Base-by-base conservation (phyloP, 176 grass and related monocot species). In the Microstegium vimineum region DNA sequence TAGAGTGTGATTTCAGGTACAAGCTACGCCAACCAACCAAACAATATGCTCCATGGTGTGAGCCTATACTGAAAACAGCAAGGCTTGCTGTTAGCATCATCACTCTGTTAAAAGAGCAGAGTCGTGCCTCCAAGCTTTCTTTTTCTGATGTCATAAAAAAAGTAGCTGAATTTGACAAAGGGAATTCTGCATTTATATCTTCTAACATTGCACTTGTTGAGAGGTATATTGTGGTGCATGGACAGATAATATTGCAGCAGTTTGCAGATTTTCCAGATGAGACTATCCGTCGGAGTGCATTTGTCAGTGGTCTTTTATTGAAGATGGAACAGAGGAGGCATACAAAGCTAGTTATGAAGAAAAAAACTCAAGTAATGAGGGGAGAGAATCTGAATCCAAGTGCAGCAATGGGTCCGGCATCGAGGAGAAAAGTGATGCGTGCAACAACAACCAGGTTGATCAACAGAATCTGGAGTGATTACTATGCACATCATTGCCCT, bases 181-280 rank as follows among this genome's bases (percentile, higher is more conserved):
- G 52, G 38, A 56, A 90, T 45, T 74, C 97, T 74, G 82, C 87
- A 75, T 89, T 83, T 79, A 90, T 94, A 86, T 99, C 93, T 10
- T 82, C 92, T 31, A 94, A 90, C 49, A 72, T 88, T 17, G 26
- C 57, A 47, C 81, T 91, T 57, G 92, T 97, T 83, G 94, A 97
- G 86, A 88, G 92, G 67, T 97, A 94, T 71, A 83, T 94, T 87
- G 90, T 94, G 73, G 94, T 97, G 71, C 94, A 97, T 82, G 92
- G 92, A 36, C 92, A 94, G 70, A 97, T 97, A 65, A 92, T 97
- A 76, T 88, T 97, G 87, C 94, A 97, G 77, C 94, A 97, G 82
- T 97, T 97, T 83, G 78, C 92, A 81, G 94, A 97, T 77, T 97
- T 90, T 81, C 94, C 94, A 42, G 94, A 97, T 87, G 90, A 91